A percentile compares a stretch with the other conserved stretches of the same genome.
phyloP scores from a whole-genome alignment of 2,329 filamentous ascomycete species.

The Alternaria sp. region DNA sequence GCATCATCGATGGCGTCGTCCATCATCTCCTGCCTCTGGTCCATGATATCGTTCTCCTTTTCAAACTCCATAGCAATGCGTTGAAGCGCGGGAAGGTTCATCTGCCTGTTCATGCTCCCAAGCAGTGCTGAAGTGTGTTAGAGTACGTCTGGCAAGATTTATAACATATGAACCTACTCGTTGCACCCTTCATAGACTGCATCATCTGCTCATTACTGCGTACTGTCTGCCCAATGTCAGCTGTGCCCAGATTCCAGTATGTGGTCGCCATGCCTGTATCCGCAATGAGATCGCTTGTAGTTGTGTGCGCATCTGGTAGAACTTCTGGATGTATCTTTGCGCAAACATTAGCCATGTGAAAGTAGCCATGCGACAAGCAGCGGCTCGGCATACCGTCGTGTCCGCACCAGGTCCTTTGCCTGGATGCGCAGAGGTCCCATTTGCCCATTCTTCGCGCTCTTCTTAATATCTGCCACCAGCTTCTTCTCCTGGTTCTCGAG shows the following conservation, averaged over 20 bases:
- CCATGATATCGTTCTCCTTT: constrained; percentile 99
- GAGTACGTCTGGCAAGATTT: neutral
- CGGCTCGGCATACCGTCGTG: constrained; percentile 68
- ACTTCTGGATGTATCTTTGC: constrained; percentile 90
- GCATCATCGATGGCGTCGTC: constrained; percentile 98
- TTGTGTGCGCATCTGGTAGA: constrained; percentile 97
- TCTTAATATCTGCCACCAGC: constrained; percentile 93
- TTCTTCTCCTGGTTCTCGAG: constrained; percentile 99
- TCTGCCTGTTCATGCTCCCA: constrained; percentile 95
- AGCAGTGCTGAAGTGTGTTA: constrained; percentile 68
- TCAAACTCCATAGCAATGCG: constrained; percentile 99
- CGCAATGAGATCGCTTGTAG: constrained; percentile 93
- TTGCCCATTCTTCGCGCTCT: constrained; percentile 96
- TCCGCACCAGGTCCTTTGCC: constrained; percentile 94
- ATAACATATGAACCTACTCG: constrained; percentile 51
- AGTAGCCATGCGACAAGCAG: neutral
- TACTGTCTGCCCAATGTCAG: constrained; percentile 73
- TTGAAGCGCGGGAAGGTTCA: constrained; percentile 95
- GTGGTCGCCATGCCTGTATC: constrained; percentile 75
- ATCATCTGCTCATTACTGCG: constrained; percentile 99
- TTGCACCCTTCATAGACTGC: constrained; percentile 99
- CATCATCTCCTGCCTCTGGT: constrained; percentile 99
- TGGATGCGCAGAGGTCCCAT: constrained; percentile 99
- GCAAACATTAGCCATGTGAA: constrained; percentile 15
- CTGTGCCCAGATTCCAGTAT: constrained; percentile 1